Evolutionary conservation across 2,329 filamentous ascomycete genomes (phyloP).

Genomic region (Apiospora arundinis): DNA sequence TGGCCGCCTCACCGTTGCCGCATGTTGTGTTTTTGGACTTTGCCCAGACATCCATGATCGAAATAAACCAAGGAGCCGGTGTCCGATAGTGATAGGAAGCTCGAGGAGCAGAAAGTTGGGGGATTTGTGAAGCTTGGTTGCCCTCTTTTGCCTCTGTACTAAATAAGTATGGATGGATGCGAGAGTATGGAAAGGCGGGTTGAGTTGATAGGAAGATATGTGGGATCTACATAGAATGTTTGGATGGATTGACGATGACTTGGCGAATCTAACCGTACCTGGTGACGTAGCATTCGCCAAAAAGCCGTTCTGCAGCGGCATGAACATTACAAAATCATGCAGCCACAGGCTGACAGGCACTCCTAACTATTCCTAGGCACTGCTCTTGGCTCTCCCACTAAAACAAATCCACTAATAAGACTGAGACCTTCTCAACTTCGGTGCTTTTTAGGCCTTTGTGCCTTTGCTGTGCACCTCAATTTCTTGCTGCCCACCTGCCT

Average conservation of each 20-base stretch:
- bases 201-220: background rate
- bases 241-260: background rate
- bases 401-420: background rate
- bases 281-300: constrained; percentile 16
- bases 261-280: background rate
- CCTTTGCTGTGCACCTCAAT: no score
- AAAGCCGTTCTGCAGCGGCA: constrained; percentile 12
- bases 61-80: constrained; percentile 17
- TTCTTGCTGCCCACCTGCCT: no score
- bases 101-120: background rate
- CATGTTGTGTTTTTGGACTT: constrained; percentile 11
- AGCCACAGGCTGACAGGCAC: background rate
- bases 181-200: background rate
- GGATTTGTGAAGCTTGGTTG: background rate
- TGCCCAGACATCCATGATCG: constrained; percentile 18
- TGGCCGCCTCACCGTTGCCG: constrained; percentile 27
- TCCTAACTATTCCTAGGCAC: no score
- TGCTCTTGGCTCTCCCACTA: background rate
- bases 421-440: background rate
- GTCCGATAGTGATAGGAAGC: constrained; percentile 1
- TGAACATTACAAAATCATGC: background rate
- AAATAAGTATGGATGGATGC: background rate
- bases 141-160: background rate
- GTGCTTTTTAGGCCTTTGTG: no score
- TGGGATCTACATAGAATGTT: background rate